phyloP scores from a whole-genome alignment of 1,284 basidiomycete genomes.

The Volvariella volvacea region DNA sequence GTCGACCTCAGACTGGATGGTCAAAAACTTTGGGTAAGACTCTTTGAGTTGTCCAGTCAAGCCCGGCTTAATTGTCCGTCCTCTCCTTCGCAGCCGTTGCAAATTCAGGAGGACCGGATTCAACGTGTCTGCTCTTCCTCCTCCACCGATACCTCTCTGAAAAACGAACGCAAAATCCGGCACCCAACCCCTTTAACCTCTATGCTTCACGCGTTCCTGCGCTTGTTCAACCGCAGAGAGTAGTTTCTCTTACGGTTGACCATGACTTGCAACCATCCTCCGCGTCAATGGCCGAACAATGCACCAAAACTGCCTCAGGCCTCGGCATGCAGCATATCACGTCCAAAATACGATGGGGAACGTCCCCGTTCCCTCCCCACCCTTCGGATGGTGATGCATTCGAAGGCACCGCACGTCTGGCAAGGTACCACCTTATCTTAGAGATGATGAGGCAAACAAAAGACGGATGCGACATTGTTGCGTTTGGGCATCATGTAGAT shows the following conservation, averaged over 20 bases:
- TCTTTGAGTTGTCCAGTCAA: not conserved
- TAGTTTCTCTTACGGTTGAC: conserved; percentile 61
- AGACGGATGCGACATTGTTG: conserved; percentile 32
- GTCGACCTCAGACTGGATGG: conserved; percentile 34
- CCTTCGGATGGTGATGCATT: conserved; percentile 30
- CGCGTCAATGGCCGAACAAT: conserved; percentile 43
- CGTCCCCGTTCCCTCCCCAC: conserved; percentile 37
- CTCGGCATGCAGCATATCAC: conserved; percentile 43
- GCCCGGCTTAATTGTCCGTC: not conserved
- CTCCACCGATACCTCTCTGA: conserved; percentile 35
- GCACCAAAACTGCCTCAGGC: conserved; percentile 31
- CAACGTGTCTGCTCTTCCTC: conserved; percentile 67
- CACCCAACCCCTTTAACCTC: too few species aligned
- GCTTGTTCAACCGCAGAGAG: too few species aligned
- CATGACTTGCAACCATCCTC: conserved; percentile 60
- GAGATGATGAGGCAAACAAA: conserved; percentile 33
- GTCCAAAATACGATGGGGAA: conserved; percentile 49
- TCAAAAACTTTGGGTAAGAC: conserved; percentile 31
- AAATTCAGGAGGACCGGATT: conserved; percentile 76
- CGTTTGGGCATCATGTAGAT: conserved; percentile 69
- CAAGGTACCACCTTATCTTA: conserved; percentile 52
- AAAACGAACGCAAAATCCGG: conserved; percentile 5
- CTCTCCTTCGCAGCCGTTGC: conserved; percentile 49
- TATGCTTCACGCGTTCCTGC: too few species aligned
- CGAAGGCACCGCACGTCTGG: conserved; percentile 51